Evolutionary conservation across 768 basidiomycete genomes (phyloP).

Genomic region (Suillus discolor): DNA sequence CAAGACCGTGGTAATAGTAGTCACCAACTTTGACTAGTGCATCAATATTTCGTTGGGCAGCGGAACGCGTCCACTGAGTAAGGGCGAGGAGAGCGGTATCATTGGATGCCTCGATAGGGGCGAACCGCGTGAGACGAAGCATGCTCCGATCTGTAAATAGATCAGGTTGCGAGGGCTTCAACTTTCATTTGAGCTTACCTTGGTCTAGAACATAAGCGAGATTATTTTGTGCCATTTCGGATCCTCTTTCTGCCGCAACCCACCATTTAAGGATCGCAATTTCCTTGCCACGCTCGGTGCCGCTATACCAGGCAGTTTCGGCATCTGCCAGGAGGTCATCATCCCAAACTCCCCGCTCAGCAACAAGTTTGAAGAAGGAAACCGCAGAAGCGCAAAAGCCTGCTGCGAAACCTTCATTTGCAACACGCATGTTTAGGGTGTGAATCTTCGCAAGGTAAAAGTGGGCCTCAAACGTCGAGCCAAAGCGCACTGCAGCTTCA

Average conservation of each 20-base stretch:
- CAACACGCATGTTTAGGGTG: conserved; percentile 50
- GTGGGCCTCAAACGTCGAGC: conserved; percentile 93
- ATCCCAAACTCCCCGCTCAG: conserved; percentile 88
- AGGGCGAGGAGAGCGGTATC: conserved; percentile 83
- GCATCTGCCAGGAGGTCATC: conserved; percentile 84
- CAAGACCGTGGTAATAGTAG: conserved; percentile 92
- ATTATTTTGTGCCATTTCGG: conserved; percentile 94
- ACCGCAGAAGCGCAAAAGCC: conserved; percentile 90
- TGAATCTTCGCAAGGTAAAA: conserved; percentile 91
- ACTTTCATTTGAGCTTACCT: conserved; percentile 51
- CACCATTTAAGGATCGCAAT: conserved; percentile 92
- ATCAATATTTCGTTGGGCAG: conserved; percentile 93
- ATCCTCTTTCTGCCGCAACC: conserved; percentile 92
- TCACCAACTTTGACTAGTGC: conserved; percentile 98
- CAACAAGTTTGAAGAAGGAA: conserved; percentile 90
- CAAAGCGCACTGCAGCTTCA: conserved; percentile 81
- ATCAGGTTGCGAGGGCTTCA: conserved; percentile 19
- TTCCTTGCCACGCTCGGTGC: conserved; percentile 71
- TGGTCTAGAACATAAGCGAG: conserved; percentile 91
- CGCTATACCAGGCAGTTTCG: conserved; percentile 71
- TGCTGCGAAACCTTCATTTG: conserved; percentile 47
- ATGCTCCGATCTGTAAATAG: conserved; percentile 62
- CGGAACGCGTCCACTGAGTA: conserved; percentile 93
- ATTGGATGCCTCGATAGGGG: conserved; percentile 73
- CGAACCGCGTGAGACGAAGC: conserved; percentile 66